Evolutionary conservation across 2,329 filamentous ascomycete species (phyloP).

Genomic region (Anthostomella pinea): DNA sequence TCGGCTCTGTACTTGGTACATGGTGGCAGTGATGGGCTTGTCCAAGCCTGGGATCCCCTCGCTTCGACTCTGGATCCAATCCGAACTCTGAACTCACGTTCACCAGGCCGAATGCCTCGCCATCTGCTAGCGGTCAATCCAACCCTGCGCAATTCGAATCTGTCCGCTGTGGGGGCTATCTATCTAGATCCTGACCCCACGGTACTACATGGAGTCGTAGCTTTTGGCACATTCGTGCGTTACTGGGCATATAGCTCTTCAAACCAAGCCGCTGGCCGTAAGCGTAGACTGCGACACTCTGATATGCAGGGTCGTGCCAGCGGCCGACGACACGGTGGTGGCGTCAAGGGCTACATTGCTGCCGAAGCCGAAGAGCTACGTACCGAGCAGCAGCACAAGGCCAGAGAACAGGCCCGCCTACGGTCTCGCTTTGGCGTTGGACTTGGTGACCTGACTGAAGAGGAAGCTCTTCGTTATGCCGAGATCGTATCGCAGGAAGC

Average conservation of each 20-base stretch:
- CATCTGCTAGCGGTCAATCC: slow-evolving; percentile 55
- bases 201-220: slow-evolving; percentile 78
- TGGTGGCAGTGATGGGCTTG: slow-evolving; percentile 90
- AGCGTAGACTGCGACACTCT: slow-evolving; percentile 72
- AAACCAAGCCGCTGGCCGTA: slow-evolving; percentile 70
- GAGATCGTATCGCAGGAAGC: slow-evolving; percentile 65
- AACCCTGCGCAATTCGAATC: slow-evolving; percentile 66
- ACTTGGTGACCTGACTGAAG: slow-evolving; percentile 63
- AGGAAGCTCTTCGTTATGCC: slow-evolving; percentile 63
- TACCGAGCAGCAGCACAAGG: slow-evolving; percentile 64
- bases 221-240: slow-evolving; percentile 80
- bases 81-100: slow-evolving; percentile 81
- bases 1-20: slow-evolving; percentile 87
- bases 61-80: slow-evolving; percentile 76
- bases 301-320: slow-evolving; percentile 52
- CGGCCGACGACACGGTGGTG: slow-evolving; percentile 58
- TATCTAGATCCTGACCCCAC: slow-evolving; percentile 85
- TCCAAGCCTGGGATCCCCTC: slow-evolving; percentile 95
- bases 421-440: slow-evolving; percentile 82
- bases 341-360: slow-evolving; percentile 77
- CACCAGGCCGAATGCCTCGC: slow-evolving; percentile 77
- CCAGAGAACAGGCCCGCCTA: slow-evolving; percentile 67
- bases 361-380: slow-evolving; percentile 82
- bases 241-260: slow-evolving; percentile 94
- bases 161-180: slow-evolving; percentile 80